Evolutionary conservation across 176 grass and related monocot genomes (phyloP).

Genomic region (Metroxylon sagu): DNA sequence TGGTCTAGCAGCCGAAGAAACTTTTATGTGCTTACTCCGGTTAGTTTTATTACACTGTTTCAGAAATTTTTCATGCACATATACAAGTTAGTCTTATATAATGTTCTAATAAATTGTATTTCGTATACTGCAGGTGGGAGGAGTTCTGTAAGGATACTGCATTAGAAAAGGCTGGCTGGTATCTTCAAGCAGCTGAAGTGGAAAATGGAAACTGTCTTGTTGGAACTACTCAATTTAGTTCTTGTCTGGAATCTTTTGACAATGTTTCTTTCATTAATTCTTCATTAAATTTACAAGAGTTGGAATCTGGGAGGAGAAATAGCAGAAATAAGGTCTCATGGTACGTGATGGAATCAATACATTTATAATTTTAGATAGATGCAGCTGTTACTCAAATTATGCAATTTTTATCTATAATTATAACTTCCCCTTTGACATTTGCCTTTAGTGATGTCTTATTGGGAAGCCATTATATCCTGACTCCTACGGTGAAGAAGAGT

Average conservation of each 20-base stretch:
- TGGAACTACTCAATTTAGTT: conserved; percentile 24
- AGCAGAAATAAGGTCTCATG: conserved; percentile 20
- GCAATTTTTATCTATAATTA: too few species aligned
- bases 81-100: too few species aligned
- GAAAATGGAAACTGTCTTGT: conserved; percentile 11
- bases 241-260: conserved; percentile 20
- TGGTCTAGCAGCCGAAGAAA: conserved; percentile 53
- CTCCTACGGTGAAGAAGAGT: conserved; percentile 52
- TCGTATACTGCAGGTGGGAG: conserved; percentile 50
- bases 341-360: conserved; percentile 21
- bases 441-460: background rate
- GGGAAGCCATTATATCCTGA: conserved; percentile 53
- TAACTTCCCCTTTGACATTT: too few species aligned
- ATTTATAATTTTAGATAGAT: too few species aligned
- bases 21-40: conserved; percentile 68
- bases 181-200: conserved; percentile 36
- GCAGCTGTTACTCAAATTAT: too few species aligned
- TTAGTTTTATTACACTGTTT: conserved; percentile 26
- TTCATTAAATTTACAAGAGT: conserved; percentile 24
- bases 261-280: conserved; percentile 36
- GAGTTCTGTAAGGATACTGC: conserved; percentile 74
- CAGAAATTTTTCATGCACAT: background rate
- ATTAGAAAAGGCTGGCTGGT: conserved; percentile 79
- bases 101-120: too few species aligned
- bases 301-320: conserved; percentile 18